Evolutionary conservation across 192 early-diverging fungal species (phyloP).

Genomic region (Coemansia sp.): DNA sequence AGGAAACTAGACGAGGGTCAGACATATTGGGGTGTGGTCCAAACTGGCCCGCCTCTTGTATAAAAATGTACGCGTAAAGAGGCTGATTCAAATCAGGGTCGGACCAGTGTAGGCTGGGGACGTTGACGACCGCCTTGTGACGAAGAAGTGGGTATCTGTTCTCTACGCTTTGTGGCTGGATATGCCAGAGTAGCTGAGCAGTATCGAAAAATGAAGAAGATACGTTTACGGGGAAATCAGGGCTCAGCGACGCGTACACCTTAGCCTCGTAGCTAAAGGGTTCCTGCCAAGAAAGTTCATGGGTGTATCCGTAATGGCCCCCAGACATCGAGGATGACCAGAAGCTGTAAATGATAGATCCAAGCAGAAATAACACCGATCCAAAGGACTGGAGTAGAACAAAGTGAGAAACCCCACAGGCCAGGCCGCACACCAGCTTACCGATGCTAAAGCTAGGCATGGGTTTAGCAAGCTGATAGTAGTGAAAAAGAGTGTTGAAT

Average conservation of each 20-base stretch:
- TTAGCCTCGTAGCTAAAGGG: too few relatives aligned
- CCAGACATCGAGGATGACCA: background rate
- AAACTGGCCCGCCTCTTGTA: too few relatives aligned
- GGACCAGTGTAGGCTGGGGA: conserved; percentile 1
- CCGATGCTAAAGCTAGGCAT: background rate
- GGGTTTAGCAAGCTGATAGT: background rate
- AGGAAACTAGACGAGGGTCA: too few relatives aligned
- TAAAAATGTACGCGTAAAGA: too few relatives aligned
- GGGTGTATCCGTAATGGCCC: background rate
- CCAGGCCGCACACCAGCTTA: background rate
- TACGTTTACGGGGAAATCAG: too few relatives aligned
- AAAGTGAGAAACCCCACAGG: background rate
- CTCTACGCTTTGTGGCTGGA: too few relatives aligned
- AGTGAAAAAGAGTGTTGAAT: background rate
- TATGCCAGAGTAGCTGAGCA: too few relatives aligned
- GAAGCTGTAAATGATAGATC: background rate
- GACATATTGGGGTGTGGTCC: too few relatives aligned
- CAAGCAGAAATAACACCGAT: background rate
- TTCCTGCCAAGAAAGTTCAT: conserved; percentile 10
- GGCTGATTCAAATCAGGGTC: too few relatives aligned
- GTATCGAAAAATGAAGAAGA: too few relatives aligned
- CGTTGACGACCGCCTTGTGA: background rate
- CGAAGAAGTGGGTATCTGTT: too few relatives aligned
- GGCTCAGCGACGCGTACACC: too few relatives aligned
- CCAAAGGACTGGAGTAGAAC: background rate